Evolutionary conservation across 176 grass and related monocot genomes (phyloP).

Genomic region (Tillandsia fasciculata): DNA sequence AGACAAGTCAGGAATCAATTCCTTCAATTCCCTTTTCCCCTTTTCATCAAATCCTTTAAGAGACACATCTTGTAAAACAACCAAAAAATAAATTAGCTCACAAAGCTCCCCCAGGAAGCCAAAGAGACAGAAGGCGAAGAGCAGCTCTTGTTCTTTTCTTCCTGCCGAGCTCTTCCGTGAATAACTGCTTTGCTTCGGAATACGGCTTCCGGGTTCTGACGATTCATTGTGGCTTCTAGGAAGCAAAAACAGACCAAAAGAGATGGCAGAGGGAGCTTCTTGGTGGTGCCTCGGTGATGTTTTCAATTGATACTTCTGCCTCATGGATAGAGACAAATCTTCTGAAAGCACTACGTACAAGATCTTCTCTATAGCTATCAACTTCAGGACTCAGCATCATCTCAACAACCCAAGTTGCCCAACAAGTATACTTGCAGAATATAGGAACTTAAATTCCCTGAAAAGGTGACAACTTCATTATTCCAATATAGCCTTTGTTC

Average conservation of each 20-base stretch:
- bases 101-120: constrained; percentile 23
- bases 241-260: constrained; percentile 1
- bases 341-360: no score
- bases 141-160: constrained; percentile 67
- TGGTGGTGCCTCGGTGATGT: not conserved
- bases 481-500: not conserved
- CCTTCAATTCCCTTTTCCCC: constrained; percentile 25
- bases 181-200: constrained; percentile 50
- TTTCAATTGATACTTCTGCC: not conserved
- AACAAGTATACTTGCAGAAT: no score
- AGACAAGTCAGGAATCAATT: constrained; percentile 55
- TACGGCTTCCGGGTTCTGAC: constrained; percentile 24
- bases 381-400: no score
- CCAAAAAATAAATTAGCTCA: not conserved
- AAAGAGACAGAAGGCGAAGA: constrained; percentile 19
- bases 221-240: constrained; percentile 4
- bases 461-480: constrained; percentile 4
- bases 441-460: not conserved
- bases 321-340: not conserved
- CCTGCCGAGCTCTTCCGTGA: constrained; percentile 25
- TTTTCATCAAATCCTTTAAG: constrained; percentile 31
- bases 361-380: no score
- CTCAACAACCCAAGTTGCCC: no score
- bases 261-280: not conserved
- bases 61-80: constrained; percentile 1